Evolutionary conservation across 345 rosid genomes (phyloP).

Genomic region (Combretum micranthum): DNA sequence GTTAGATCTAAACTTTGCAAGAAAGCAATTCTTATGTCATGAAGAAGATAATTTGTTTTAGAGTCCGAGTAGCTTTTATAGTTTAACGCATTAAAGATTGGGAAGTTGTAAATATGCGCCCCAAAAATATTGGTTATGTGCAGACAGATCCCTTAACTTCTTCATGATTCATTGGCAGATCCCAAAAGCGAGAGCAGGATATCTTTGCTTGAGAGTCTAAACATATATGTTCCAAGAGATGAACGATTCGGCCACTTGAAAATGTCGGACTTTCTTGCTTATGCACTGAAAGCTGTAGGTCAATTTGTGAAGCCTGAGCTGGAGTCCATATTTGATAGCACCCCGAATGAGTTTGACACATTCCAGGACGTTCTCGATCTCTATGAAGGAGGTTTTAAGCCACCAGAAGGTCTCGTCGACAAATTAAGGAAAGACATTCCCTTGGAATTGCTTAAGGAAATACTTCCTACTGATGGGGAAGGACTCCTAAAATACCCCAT

Average conservation of each 20-base stretch:
- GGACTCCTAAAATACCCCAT: slow-evolving; percentile 22
- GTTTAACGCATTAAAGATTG: too few relatives aligned
- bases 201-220: slow-evolving; percentile 20
- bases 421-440: slow-evolving; percentile 22
- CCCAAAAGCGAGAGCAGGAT: slow-evolving; percentile 25
- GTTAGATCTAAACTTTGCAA: slow-evolving; percentile 6
- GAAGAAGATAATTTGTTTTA: not conserved
- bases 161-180: slow-evolving; percentile 15
- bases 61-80: too few relatives aligned
- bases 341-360: slow-evolving; percentile 34
- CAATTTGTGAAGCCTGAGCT: slow-evolving; percentile 31
- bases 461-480: slow-evolving; percentile 28
- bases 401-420: slow-evolving; percentile 16
- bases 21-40: not conserved
- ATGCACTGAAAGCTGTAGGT: slow-evolving; percentile 25
- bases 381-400: slow-evolving; percentile 30
- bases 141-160: not conserved
- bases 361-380: slow-evolving; percentile 27
- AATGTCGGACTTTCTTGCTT: slow-evolving; percentile 31
- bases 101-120: too few relatives aligned
- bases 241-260: slow-evolving; percentile 38
- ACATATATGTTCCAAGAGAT: slow-evolving; percentile 33
- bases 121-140: too few relatives aligned
- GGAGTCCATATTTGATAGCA: slow-evolving; percentile 18
- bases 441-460: slow-evolving; percentile 28